phyloP scores from a whole-genome alignment of 208 protist genomes.

The Trypanosoma conorhini region DNA sequence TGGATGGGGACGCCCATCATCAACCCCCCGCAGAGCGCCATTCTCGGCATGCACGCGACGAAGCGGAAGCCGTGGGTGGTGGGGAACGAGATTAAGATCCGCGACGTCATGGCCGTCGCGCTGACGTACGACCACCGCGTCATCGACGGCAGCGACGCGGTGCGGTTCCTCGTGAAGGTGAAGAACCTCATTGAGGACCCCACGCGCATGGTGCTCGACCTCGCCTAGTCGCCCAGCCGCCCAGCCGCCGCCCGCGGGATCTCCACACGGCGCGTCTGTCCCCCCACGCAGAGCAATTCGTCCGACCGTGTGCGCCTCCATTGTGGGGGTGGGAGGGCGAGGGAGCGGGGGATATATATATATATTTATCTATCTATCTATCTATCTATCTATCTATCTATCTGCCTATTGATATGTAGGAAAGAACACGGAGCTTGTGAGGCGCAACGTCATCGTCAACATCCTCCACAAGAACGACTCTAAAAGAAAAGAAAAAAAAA shows the following conservation, averaged over 20 bases:
- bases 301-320: too few species aligned
- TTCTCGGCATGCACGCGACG: constrained; percentile 99
- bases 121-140: constrained; percentile 99
- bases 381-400: too few species aligned
- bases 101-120: constrained; percentile 99
- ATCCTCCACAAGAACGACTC: neutral
- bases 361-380: neutral
- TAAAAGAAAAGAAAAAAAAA: neutral
- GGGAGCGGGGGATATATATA: too few species aligned
- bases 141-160: constrained; percentile 98
- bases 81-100: constrained; percentile 87
- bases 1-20: constrained; percentile 99
- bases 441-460: too few species aligned
- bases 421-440: too few species aligned
- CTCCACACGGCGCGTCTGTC: neutral
- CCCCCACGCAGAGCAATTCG: too few species aligned
- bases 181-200: constrained; percentile 98
- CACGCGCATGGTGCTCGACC: constrained; percentile 92
- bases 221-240: constrained; percentile 68
- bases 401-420: neutral
- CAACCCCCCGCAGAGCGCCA: constrained; percentile 98
- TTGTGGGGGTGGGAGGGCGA: neutral
- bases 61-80: constrained; percentile 97
- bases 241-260: too few species aligned
- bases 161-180: constrained; percentile 98